Evolutionary conservation across 2,329 filamentous ascomycete species (phyloP), one percentile per base, ranked within the genome.

Genomic region (Dothistroma septosporum): DNA sequence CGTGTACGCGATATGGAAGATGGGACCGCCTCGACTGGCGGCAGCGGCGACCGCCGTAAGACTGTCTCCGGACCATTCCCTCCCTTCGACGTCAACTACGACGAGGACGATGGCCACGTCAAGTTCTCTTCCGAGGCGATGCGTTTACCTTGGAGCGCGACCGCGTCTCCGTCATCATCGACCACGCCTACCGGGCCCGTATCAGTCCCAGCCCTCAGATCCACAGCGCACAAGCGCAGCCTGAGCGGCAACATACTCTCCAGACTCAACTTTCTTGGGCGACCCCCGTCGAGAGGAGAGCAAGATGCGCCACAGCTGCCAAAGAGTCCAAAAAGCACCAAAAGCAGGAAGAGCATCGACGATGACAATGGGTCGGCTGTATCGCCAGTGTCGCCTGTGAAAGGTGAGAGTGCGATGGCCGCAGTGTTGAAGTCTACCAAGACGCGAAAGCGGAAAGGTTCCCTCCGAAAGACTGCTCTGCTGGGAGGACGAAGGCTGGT

Each of bases 401-500:
- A 66, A 48, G 64, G 63, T 12, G 64, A 66, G 35, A 64, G 64
- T 47, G 64, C 65, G 7, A 66, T 67, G 65, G 65, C 64, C 16
- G 64, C 65, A 6, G 65, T 64, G 19, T 47, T 66, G 52, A 64
- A 64, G 49, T 60, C 78, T 28, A 63, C 72, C 59, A 62, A 81
- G 73, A 85, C 85, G 52, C 81, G 91, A 58, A 87, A 87, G 69
- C 85, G 92, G 61, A 90, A 89, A 72, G 92, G 91, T 4, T 96
- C 92, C 11, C 79, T 97, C 73, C 85, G 92, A 61, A 96, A 96
- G 76, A 91, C 90, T 11, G 92, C 91, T 28, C 80, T 96, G 53
- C 81, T 96, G 19, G 90, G 91, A 16, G 88, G 89, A 64, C 87
- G 88, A 55, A 64, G 69, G n/a, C 63, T 73, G 22, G 63, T 85